Percentiles rank a stretch among this genome's conserved stretches.
phyloP scores from a whole-genome alignment of 2,329 filamentous ascomycete species.

The Penicillium sp. region DNA sequence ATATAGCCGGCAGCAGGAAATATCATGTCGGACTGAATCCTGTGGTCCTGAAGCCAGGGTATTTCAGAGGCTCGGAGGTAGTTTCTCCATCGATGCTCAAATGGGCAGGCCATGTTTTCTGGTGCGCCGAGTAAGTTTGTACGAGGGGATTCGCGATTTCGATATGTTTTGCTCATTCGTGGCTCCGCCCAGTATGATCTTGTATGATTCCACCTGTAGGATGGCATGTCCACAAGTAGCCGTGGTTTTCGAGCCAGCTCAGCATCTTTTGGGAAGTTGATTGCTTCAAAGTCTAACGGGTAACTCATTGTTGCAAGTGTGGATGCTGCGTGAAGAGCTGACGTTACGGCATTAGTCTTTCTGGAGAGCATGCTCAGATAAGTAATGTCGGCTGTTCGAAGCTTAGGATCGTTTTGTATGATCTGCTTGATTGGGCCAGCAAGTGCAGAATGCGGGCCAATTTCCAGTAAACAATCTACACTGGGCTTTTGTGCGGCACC shows the following conservation, averaged over 20 bases:
- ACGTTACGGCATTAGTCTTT: conserved; percentile 13
- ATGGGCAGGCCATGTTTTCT: conserved; percentile 18
- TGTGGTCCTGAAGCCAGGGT: conserved; percentile 42
- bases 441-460: conserved; percentile 47
- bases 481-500: conserved; percentile 17
- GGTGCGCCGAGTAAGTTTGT: conserved; percentile 38
- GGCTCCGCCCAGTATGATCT: conserved; percentile 36
- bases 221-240: conserved; percentile 35
- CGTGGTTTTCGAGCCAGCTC: neutral
- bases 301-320: conserved; percentile 20
- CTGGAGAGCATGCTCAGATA: conserved; percentile 13
- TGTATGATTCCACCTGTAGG: conserved; percentile 37
- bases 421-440: conserved; percentile 37
- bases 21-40: conserved; percentile 28
- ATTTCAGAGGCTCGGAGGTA: conserved; percentile 33
- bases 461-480: conserved; percentile 35
- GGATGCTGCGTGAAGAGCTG: conserved; percentile 1
- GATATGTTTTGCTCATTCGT: conserved; percentile 31
- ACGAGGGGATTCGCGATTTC: conserved; percentile 25
- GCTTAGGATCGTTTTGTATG: conserved; percentile 8
- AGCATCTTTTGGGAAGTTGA: conserved; percentile 23
- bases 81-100: conserved; percentile 39
- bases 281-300: conserved; percentile 20
- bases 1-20: conserved; percentile 42
- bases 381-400: conserved; percentile 6